A percentile compares a stretch with the other conserved stretches of the same genome.
Evolutionary conservation across 345 rosid genomes (phyloP).

Genomic region (Kandelia obovata): DNA sequence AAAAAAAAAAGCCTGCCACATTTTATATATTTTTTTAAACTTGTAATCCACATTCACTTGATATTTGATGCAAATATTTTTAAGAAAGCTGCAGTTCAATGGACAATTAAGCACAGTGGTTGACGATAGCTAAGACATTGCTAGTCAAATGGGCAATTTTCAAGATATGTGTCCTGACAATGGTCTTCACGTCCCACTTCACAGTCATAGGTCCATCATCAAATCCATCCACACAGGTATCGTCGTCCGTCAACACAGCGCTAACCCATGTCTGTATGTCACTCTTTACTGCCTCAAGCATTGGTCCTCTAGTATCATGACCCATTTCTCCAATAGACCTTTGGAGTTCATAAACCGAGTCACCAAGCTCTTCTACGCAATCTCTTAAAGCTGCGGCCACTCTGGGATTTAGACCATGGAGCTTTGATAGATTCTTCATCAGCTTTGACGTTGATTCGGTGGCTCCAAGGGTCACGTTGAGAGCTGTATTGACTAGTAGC

Average conservation of each 20-base stretch:
- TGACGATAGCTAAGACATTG: slow-evolving; percentile 53
- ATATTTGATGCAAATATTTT: too few relatives aligned
- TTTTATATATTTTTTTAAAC: too few relatives aligned
- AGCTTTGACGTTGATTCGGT: slow-evolving; percentile 27
- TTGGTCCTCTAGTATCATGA: background rate
- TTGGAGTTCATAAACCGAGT: slow-evolving; percentile 47
- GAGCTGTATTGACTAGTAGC: slow-evolving; percentile 35
- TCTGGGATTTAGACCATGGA: slow-evolving; percentile 18
- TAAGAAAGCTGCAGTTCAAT: background rate
- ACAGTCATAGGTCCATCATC: background rate
- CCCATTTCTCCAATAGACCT: slow-evolving; percentile 46
- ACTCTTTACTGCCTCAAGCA: slow-evolving; percentile 18
- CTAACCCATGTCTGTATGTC: slow-evolving; percentile 62
- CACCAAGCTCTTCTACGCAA: slow-evolving; percentile 46
- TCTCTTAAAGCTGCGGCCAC: slow-evolving; percentile 41
- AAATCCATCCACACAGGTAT: slow-evolving; percentile 53
- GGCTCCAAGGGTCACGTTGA: slow-evolving; percentile 37
- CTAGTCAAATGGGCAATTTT: slow-evolving; percentile 50
- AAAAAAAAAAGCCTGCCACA: too few relatives aligned
- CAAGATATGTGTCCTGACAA: slow-evolving; percentile 35
- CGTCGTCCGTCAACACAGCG: slow-evolving; percentile 52
- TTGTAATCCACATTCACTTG: too few relatives aligned
- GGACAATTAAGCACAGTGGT: slow-evolving; percentile 35
- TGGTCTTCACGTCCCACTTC: slow-evolving; percentile 25
- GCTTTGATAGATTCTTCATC: slow-evolving; percentile 30